Base-by-base conservation (phyloP, 345 rosid species). In the Nephelium lappaceum region DNA sequence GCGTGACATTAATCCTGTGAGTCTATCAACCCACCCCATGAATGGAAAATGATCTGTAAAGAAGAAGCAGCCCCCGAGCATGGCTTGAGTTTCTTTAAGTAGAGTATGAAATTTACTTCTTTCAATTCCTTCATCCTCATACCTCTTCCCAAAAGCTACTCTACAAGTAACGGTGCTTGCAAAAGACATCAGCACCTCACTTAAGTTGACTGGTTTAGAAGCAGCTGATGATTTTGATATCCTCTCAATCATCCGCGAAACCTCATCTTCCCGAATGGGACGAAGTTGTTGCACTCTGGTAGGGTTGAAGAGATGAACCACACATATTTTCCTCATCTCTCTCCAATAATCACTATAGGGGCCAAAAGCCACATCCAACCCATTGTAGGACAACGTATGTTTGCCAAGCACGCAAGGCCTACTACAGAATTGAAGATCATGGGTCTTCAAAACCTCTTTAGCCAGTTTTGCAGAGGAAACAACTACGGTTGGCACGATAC, bases 391-490 rank as follows among this genome's bases (percentile, higher is more conserved):
- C 27, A 60, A 9, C 24, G 9, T n/a, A 9, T 60, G 64, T 21
- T 60, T 27, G 64, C 64, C 64, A n/a, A 60, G 8, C 41, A 71
- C 14, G 18, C 53, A 5, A 0, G 87, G 83, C 31, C 83, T 80
- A 42, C 78, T 81, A 6, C 82, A 83, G 61, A 82, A 73, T 1
- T 69, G 47, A 12, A 77, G 82, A 64, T 81, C 87, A 8, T 81
- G 79, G 3, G 73, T 70, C 67, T 78, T 81, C 66, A 87, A 0
- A 8, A 84, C 71, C 16, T 81, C 78, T 63, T 75, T 64, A 1
- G 77, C 87, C 74, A 73, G 72, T 74, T 73, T 27, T 3, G 87
- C 84, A 0, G 87, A 83, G 18, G 85, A 83, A 57, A 85, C 75
- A n/a, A 85, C 73, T 0, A 80, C n/a, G 55, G 72, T 4, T 6